Percentiles rank a stretch among this genome's conserved stretches.
Evolutionary conservation across 2,329 filamentous ascomycete species (phyloP).

Genomic region (Colletotrichum sidae): DNA sequence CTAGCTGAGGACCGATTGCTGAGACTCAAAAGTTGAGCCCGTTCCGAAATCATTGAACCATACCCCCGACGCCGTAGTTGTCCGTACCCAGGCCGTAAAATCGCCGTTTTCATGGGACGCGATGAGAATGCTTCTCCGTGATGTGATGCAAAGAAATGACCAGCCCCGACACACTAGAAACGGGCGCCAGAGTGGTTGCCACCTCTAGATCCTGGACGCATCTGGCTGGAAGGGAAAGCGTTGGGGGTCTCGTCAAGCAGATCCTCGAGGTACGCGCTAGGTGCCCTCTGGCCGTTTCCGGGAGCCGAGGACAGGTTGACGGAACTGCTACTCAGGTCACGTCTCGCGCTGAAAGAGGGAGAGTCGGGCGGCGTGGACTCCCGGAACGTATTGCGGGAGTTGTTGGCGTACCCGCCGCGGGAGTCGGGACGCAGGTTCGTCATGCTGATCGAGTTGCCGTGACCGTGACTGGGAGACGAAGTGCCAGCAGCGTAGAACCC

Average conservation of each 20-base stretch:
- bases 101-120: conserved; percentile 29
- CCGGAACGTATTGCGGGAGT: conserved; percentile 54
- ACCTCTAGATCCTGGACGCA: conserved; percentile 43
- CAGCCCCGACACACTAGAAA: conserved; percentile 1
- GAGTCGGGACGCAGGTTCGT: conserved; percentile 72
- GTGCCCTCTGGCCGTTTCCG: conserved; percentile 77
- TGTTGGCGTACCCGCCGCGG: conserved; percentile 56
- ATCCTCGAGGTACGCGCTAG: conserved; percentile 91
- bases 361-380: conserved; percentile 73
- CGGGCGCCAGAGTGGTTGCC: conserved; percentile 24
- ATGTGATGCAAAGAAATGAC: conserved; percentile 3
- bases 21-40: conserved; percentile 29
- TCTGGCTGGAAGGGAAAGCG: conserved; percentile 58
- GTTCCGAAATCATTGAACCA: conserved; percentile 19
- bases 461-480: conserved; percentile 57
- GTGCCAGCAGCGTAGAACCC: conserved; percentile 87
- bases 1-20: background rate
- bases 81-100: conserved; percentile 23
- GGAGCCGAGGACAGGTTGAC: conserved; percentile 69
- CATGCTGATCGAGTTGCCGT: conserved; percentile 68
- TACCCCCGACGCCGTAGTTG: conserved; percentile 34
- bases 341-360: conserved; percentile 63
- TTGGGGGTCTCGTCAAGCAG: conserved; percentile 81
- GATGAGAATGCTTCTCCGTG: conserved; percentile 4
- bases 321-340: conserved; percentile 71